Evolutionary conservation across 352 stramenopile genomes (phyloP).

Genomic region (Globisporangium cederbergense): DNA sequence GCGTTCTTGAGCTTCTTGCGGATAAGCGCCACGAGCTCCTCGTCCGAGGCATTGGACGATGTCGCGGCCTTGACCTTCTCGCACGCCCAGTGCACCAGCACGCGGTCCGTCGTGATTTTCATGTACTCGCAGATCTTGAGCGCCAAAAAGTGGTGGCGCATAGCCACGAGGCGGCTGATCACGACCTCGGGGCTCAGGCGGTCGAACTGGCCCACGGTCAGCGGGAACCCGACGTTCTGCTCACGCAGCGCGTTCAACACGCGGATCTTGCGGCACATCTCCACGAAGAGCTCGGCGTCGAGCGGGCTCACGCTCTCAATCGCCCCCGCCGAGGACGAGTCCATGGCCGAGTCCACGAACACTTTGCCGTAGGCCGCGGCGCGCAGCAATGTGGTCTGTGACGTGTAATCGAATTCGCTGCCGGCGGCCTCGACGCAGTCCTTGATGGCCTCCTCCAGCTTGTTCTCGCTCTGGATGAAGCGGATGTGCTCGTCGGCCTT

Average conservation of each 20-base stretch:
- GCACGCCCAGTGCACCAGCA: constrained; percentile 90
- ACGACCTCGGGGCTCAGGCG: constrained; percentile 82
- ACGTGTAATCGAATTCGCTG: constrained; percentile 81
- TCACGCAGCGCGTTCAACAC: constrained; percentile 89
- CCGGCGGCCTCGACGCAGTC: constrained; percentile 85
- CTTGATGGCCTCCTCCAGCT: constrained; percentile 82
- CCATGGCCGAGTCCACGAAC: constrained; percentile 76
- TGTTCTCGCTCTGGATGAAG: constrained; percentile 78
- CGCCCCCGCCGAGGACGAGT: constrained; percentile 26
- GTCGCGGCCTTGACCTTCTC: constrained; percentile 79
- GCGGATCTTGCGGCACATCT: constrained; percentile 86
- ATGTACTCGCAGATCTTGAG: constrained; percentile 90
- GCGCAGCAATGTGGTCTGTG: constrained; percentile 77
- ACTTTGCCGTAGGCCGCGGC: constrained; percentile 88
- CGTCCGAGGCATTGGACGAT: constrained; percentile 46
- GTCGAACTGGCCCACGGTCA: constrained; percentile 82
- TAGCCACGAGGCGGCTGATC: constrained; percentile 76
- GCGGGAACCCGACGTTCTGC: constrained; percentile 71
- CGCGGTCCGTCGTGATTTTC: constrained; percentile 82
- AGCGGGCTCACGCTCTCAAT: constrained; percentile 27
- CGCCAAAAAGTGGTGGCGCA: constrained; percentile 87
- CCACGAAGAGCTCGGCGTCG: constrained; percentile 84
- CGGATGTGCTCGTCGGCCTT: constrained; percentile 72
- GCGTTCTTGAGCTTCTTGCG: constrained; percentile 82
- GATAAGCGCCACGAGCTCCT: constrained; percentile 81